Base-by-base conservation (phyloP, 2,329 filamentous ascomycete genomes). In the Xylaria sp. region DNA sequence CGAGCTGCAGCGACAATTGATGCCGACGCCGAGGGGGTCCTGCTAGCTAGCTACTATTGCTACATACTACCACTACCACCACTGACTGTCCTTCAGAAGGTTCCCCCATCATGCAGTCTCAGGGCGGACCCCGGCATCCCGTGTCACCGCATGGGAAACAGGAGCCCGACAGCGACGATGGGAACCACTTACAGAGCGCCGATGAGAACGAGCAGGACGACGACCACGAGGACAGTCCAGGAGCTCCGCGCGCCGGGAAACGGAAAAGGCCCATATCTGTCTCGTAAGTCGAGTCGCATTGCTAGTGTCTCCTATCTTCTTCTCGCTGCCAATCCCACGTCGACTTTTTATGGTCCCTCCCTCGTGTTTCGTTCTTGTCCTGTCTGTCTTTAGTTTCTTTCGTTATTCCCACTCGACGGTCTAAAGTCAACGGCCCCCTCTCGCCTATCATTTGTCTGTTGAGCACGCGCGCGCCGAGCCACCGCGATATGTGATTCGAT, bases 261-360 rank as follows among this genome's bases (percentile, higher is more conserved):
- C 79, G 83, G 58, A 86, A 85, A 69, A 76, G 83, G 54, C 81
- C 81, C 55, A 76, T 84, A 45, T 84, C 82, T 54, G 82, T 85
- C 56, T 85, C 82, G 82, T 85, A 77, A 64, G 76, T 76, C 46
- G 21, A 19, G 2, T 34, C 19, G 17, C 44, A 39, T 57, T 29
- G 18, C 39, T 48, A 24, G 37, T 48, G 39, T 43, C 48, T 56
- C 26, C 37, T 43, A 34, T 56, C 40, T 52, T n/a, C n/a, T n/a
- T n/a, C n/a, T n/a, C n/a, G n/a, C n/a, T n/a, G n/a, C n/a, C n/a
- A n/a, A 41, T 24, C 18, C 24, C 4, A n/a, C 39, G 16, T 4
- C 39, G 21, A 41, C 39, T 41, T 41, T 41, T 19, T 74, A 68
- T 34, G 16, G 29, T 34, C 29, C 29, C 29, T 34, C 29, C 29